Evolutionary conservation across 768 basidiomycete species (phyloP).

Genomic region (Leccinum rimulosum): DNA sequence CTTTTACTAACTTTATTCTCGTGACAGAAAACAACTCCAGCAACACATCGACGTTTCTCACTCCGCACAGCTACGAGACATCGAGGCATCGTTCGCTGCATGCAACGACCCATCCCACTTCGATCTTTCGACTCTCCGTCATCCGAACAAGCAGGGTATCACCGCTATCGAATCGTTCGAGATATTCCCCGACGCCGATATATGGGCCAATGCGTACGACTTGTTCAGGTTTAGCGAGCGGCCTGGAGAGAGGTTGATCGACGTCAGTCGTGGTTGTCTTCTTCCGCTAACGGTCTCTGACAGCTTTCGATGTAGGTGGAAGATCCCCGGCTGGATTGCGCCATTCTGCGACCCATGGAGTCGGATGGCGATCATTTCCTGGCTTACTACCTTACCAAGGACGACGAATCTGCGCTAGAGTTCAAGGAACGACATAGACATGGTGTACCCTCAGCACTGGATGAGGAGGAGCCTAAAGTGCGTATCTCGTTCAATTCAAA

Average conservation of each 20-base stretch:
- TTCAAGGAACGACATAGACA: constrained; percentile 59
- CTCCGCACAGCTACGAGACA: constrained; percentile 70
- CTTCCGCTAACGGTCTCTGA: not conserved
- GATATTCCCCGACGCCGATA: constrained; percentile 77
- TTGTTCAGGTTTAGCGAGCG: constrained; percentile 83
- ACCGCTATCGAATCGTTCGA: constrained; percentile 80
- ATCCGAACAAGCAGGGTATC: constrained; percentile 77
- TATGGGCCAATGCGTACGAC: constrained; percentile 90
- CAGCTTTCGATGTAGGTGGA: constrained; percentile 45
- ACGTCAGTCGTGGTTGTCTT: constrained; percentile 43
- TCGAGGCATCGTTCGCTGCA: constrained; percentile 73
- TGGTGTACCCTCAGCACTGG: constrained; percentile 42
- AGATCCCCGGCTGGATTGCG: constrained; percentile 81
- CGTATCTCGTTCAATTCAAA: constrained; percentile 8
- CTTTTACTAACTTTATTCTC: not conserved
- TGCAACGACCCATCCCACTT: constrained; percentile 52
- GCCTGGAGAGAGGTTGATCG: constrained; percentile 72
- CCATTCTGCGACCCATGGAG: constrained; percentile 83
- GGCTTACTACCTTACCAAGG: constrained; percentile 77
- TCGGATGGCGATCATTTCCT: constrained; percentile 87
- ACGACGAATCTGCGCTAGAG: constrained; percentile 64
- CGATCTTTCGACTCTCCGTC: constrained; percentile 56
- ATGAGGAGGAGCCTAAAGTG: constrained; percentile 59
- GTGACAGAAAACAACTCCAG: constrained; percentile 46
- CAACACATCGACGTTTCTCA: constrained; percentile 68